Evolutionary conservation across 2,329 filamentous ascomycete species (phyloP), one percentile per base, ranked within the genome.

Genomic region (Xylariaceae sp.): DNA sequence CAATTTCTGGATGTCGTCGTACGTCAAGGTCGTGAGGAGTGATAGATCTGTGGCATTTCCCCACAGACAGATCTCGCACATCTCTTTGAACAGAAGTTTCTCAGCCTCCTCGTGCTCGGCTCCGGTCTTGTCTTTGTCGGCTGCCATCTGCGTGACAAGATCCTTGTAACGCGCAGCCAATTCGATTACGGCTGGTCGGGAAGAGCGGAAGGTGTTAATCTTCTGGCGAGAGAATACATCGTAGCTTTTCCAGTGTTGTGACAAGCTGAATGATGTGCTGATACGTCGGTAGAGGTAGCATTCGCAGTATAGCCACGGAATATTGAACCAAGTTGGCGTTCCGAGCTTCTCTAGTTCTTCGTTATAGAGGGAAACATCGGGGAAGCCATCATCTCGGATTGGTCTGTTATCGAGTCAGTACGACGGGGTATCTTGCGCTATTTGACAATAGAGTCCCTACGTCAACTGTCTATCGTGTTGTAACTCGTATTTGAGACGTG

Each of bases 51-150:
- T 97, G 1, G 93, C 94, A 69, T 97, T 97, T 11, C 93, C 93
- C 93, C 93, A 97, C 2, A 97, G 81, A 68, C 92, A 97, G 62
- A 97, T 94, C 76, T 97, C 90, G 71, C 87, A 92, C 88, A 97
- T 95, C 68, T 97, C 93, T 19, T 79, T 79, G 73, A 97, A 97
- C 22, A 97, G 75, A 0, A 92, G 72, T 66, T 84, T 83, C 67
- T 95, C 89, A 0, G 89, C 85, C 50, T 87, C 82, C 31, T 83
- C 80, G 45, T 84, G 51, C 36, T 65, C 63, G 66, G 59, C 84
- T 33, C 74, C 73, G 3, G 75, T 75, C 40, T 77, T 73, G 45
- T 76, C 73, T 60, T 81, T 79, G 50, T 76, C 69, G 7, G 72
- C 69, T 40, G 81, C 77, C 34, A 94, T 75, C 67, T 92, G 82